Base-by-base conservation (phyloP, 164 flowering plant species). In the Macadamia tetraphylla region DNA sequence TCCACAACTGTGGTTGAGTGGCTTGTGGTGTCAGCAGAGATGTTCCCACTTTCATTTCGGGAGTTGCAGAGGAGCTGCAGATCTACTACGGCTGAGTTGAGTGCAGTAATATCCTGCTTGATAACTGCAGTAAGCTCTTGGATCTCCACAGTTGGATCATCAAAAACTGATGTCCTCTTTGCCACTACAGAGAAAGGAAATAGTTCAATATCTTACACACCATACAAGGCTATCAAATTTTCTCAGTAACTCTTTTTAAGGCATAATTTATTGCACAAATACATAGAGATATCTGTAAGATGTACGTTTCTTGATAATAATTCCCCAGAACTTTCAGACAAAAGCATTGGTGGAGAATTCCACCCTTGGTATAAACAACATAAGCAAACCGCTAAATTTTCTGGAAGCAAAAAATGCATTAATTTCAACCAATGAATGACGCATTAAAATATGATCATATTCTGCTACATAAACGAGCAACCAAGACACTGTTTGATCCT, bases 1-100 rank as follows among this genome's bases (percentile, higher is more conserved):
- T 95, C 99, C 59, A 92, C 98, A 71, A 95, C 97, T 11, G 98
- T 90, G 12, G 94, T 86, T 55, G 98, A 89, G 75, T 95, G 99
- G 62, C 81, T 86, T 46, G 94, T 86, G 15, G 91, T 92, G 71
- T 95, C 99, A 67, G 73, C 81, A 3, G 98, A 89, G 18, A 84
- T 75, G 67, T 79, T 85, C 60, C 91, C 87, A 69, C 82, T 81
- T 60, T 86, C 97, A 82, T 86, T 90, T 63, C 84, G 91, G 23
- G 97, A 83, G 70, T 86, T 88, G 82, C 89, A 82, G 3, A 88
- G 71, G 46, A 90, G 79, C 78, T 95, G 99, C 60, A 95, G 86
- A 76, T 95, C 99, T 51, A 90, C 90, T 42, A 95, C 94, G 51
- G 99, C 96, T 13, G 94, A 76, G 74, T 95, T 95, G 65, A 95